phyloP scores from a whole-genome alignment of 768 basidiomycete species.

The Galerina marginata region DNA sequence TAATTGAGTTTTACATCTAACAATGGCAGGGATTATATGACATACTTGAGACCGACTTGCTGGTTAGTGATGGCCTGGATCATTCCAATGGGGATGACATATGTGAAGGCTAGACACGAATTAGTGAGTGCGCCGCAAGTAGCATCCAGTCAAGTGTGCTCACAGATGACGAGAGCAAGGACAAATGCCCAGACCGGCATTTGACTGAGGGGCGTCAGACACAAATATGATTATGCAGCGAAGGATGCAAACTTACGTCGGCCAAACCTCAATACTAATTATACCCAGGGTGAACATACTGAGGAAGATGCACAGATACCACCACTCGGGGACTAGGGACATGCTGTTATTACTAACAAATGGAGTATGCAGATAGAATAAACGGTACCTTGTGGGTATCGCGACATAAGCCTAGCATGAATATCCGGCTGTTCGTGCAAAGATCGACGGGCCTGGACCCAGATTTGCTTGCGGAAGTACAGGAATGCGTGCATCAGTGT shows the following conservation, averaged over 20 bases:
- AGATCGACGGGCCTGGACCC: conserved; percentile 67
- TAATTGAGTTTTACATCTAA: background rate
- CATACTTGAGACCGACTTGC: conserved; percentile 65
- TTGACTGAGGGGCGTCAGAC: conserved; percentile 43
- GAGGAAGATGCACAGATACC: conserved; percentile 72
- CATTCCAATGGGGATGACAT: conserved; percentile 70
- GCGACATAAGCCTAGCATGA: conserved; percentile 79
- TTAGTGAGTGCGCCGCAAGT: background rate
- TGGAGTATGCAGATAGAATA: background rate
- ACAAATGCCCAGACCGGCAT: conserved; percentile 54
- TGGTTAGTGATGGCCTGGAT: conserved; percentile 79
- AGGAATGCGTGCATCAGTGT: conserved; percentile 71
- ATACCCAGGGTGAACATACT: conserved; percentile 69
- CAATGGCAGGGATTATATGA: background rate
- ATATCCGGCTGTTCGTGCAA: conserved; percentile 81
- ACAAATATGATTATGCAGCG: conserved; percentile 30
- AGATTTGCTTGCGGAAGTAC: conserved; percentile 79
- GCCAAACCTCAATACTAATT: conserved; percentile 72
- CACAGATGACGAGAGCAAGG: conserved; percentile 64
- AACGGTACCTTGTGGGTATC: conserved; percentile 54
- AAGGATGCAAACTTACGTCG: conserved; percentile 41
- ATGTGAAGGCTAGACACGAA: conserved; percentile 47
- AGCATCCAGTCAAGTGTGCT: conserved; percentile 32
- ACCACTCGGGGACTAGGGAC: conserved; percentile 71
- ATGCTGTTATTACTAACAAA: background rate